Evolutionary conservation across 2,329 filamentous ascomycete species (phyloP).

Genomic region (Aspergillus tubingensis): DNA sequence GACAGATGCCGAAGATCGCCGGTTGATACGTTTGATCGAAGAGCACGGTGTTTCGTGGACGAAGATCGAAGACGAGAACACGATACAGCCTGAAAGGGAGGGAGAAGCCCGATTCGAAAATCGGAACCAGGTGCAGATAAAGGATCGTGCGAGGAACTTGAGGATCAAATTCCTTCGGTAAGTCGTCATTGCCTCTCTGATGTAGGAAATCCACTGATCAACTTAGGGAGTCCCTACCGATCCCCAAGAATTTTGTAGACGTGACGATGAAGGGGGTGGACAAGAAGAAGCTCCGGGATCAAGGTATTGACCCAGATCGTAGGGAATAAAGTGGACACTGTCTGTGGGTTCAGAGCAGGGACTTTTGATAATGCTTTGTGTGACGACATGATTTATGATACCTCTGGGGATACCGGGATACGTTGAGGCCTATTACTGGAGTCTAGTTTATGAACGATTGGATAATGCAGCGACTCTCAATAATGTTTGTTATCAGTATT

Average conservation of each 20-base stretch:
- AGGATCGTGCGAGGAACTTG: conserved; percentile 58
- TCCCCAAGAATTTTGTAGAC: conserved; percentile 49
- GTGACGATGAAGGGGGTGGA: conserved; percentile 40
- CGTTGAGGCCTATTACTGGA: no score
- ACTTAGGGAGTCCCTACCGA: conserved; percentile 28
- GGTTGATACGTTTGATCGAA: conserved; percentile 54
- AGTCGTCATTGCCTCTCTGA: not conserved
- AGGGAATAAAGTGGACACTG: not conserved
- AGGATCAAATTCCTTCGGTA: conserved; percentile 37
- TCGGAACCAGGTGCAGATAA: conserved; percentile 56
- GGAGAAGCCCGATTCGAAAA: conserved; percentile 35
- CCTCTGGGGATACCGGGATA: not conserved
- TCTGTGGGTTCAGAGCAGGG: not conserved
- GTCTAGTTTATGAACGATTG: no score
- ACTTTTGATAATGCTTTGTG: not conserved
- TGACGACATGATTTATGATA: not conserved
- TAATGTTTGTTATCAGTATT: no score
- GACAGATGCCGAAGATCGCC: conserved; percentile 42
- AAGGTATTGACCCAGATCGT: conserved; percentile 12
- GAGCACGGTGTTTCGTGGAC: conserved; percentile 51
- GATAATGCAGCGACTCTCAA: no score
- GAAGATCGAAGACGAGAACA: conserved; percentile 43
- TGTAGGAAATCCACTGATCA: not conserved
- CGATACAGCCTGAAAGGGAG: conserved; percentile 27
- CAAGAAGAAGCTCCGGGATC: conserved; percentile 9